Base-by-base conservation (phyloP, 2,329 filamentous ascomycete species). In the Penicillium fuscoglaucum region DNA sequence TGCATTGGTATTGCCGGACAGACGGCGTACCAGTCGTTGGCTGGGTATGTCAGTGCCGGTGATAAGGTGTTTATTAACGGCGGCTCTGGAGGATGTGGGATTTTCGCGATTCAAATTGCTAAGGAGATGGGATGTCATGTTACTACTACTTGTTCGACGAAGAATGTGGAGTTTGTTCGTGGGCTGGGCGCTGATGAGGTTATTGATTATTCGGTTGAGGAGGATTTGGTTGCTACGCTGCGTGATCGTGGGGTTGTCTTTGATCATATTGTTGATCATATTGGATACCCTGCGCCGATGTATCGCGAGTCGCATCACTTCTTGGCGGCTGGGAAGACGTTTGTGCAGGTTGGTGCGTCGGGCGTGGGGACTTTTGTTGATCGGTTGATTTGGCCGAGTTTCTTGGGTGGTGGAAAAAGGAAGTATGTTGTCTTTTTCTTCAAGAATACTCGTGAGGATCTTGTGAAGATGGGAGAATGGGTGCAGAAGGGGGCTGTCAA, bases 11-110 rank as follows among this genome's bases (percentile, higher is more conserved):
- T 77, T 1, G 79, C 78, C 0, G 80, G 72, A 0, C 60, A 76
- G 57, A 82, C 80, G 3, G 77, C 79, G 1, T 79, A 79, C 63
- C 76, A 82, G 61, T 66, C 68, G 19, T 74, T 83, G 29, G 67
- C 81, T 13, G 76, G 76, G 0, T 67, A 76, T 41, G 76, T 80
- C 40, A 73, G 74, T 44, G 60, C 71, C 8, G 83, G 84, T 24
- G 78, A 82, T 53, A 80, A 79, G 60, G 76, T 88, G 4, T 84
- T 88, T 66, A 81, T 88, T 70, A 88, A 88, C 61, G 86, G 84
- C 10, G 85, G 85, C 0, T 83, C 79, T 26, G 86, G 86, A n/a
- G 86, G 86, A 2, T 80, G 77, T 0, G 86, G 86, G 0, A 79
- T 79, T 0, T 86, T 79, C 51, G 81, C 78, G 0, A 83, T 88